phyloP scores from a whole-genome alignment of 2,329 filamentous ascomycete genomes.

The Xylariaceae sp. region DNA sequence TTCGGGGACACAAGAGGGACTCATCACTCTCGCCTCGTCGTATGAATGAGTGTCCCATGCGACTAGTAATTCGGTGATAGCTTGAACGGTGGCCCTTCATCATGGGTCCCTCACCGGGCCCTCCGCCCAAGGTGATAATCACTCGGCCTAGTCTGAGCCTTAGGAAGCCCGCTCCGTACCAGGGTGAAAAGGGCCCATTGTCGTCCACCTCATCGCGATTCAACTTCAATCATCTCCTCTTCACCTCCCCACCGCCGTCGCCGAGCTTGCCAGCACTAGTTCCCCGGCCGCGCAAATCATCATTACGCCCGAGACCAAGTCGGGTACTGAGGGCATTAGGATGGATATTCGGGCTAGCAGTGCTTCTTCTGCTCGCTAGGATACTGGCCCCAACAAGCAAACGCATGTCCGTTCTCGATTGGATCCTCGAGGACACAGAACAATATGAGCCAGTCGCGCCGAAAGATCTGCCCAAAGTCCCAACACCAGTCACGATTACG shows the following conservation, averaged over 20 bases:
- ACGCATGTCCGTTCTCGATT: constrained; percentile 33
- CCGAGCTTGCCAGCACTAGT: constrained; percentile 64
- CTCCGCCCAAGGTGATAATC: constrained; percentile 47
- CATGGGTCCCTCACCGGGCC: constrained; percentile 41
- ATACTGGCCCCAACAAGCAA: constrained; percentile 31
- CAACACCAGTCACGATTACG: constrained; percentile 64
- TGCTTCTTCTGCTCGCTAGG: constrained; percentile 47
- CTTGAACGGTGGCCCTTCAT: constrained; percentile 38
- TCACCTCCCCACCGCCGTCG: constrained; percentile 60
- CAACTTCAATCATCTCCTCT: constrained; percentile 61
- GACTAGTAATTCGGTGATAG: neutral
- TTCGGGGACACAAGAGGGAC: neutral
- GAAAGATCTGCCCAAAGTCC: constrained; percentile 61
- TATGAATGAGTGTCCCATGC: neutral
- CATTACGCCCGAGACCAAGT: constrained; percentile 50
- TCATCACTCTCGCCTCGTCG: neutral
- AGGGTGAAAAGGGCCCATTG: constrained; percentile 47
- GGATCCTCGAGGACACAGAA: constrained; percentile 36
- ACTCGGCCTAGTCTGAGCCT: constrained; percentile 54
- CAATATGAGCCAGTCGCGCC: constrained; percentile 63
- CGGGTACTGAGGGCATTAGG: constrained; percentile 52
- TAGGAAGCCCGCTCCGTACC: constrained; percentile 52
- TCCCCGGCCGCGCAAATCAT: constrained; percentile 58
- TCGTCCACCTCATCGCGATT: constrained; percentile 59
- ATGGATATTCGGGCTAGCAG: constrained; percentile 46